phyloP scores from a whole-genome alignment of 1,139 yeast genomes.

The Pichia inconspicua region DNA sequence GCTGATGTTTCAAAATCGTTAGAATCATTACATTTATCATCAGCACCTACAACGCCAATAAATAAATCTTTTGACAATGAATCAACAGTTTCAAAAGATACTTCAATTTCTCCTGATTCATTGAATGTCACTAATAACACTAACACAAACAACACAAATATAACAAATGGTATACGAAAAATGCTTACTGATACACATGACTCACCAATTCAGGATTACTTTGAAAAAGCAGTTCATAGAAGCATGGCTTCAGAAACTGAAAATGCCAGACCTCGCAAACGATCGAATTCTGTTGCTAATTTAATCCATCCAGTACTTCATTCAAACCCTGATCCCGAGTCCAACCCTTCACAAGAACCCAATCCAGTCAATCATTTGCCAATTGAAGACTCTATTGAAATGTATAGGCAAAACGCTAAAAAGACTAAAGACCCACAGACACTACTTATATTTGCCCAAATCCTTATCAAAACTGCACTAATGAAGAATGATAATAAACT shows the following conservation, averaged over 20 bases:
- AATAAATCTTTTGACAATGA: neutral
- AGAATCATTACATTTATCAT: conserved; percentile 11
- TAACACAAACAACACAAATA: neutral
- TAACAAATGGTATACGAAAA: neutral
- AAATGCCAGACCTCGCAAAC: neutral
- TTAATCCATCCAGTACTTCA: conserved; percentile 8
- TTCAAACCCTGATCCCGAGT: neutral
- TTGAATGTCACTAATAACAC: neutral
- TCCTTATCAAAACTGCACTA: conserved; percentile 21
- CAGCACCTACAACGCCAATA: neutral
- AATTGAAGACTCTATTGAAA: conserved; percentile 76
- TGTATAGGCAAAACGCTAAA: conserved; percentile 79
- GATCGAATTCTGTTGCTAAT: conserved; percentile 7
- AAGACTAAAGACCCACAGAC: conserved; percentile 80
- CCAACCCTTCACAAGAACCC: neutral
- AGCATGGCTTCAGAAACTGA: neutral
- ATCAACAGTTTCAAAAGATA: neutral
- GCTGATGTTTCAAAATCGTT: conserved; percentile 9
- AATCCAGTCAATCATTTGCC: conserved; percentile 43
- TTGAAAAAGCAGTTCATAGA: neutral
- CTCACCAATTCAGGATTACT: neutral
- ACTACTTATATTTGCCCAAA: conserved; percentile 81
- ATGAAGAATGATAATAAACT: conserved; percentile 15
- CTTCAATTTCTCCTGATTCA: neutral
- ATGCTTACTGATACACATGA: neutral